These are phyloP conservation scores for Alternaria dauci DNA, from an alignment of 2,329 filamentous ascomycete species.

Conservation along the genomic window DNA sequence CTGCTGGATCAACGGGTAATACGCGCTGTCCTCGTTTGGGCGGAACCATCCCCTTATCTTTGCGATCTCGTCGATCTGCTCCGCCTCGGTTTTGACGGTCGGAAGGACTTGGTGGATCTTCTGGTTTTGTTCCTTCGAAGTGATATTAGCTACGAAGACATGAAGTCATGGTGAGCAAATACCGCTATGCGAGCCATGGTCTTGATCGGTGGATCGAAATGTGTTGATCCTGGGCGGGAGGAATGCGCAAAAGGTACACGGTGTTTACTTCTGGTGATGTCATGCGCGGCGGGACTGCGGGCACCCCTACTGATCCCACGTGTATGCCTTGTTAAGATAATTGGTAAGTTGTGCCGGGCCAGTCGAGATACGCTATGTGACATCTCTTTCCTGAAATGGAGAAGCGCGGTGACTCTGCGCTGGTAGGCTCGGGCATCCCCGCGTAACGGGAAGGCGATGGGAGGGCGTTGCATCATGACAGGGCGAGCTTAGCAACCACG, in stretches of 20 bases:
- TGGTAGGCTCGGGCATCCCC: slow-evolving; percentile 1
- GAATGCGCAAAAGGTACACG: slow-evolving; percentile 1
- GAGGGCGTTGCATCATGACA: not conserved
- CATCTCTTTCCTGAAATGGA: not conserved
- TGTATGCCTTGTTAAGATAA: slow-evolving; percentile 6
- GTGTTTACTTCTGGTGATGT: slow-evolving; percentile 13
- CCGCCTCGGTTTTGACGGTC: slow-evolving; percentile 19
- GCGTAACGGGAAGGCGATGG: not conserved
- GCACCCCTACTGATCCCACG: slow-evolving; percentile 4
- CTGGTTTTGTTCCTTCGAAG: slow-evolving; percentile 26
- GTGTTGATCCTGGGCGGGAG: not conserved
- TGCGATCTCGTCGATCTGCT: slow-evolving; percentile 43
- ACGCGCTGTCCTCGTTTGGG: slow-evolving; percentile 31
- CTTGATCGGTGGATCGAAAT: slow-evolving; percentile 1
- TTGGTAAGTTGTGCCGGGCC: slow-evolving; percentile 3
- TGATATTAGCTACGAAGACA: slow-evolving; percentile 4
- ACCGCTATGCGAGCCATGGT: slow-evolving; percentile 19
- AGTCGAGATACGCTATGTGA: not conserved
- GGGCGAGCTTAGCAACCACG: not conserved
- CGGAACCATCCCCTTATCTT: slow-evolving; percentile 42
- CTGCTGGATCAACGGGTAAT: slow-evolving; percentile 35
- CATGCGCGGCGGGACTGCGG: slow-evolving; percentile 8
- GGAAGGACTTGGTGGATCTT: slow-evolving; percentile 30
- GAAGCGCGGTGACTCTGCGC: not conserved
- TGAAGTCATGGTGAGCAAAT: slow-evolving; percentile 1